phyloP scores from a whole-genome alignment of 148 eudicot species.

The Simmondsia chinensis region DNA sequence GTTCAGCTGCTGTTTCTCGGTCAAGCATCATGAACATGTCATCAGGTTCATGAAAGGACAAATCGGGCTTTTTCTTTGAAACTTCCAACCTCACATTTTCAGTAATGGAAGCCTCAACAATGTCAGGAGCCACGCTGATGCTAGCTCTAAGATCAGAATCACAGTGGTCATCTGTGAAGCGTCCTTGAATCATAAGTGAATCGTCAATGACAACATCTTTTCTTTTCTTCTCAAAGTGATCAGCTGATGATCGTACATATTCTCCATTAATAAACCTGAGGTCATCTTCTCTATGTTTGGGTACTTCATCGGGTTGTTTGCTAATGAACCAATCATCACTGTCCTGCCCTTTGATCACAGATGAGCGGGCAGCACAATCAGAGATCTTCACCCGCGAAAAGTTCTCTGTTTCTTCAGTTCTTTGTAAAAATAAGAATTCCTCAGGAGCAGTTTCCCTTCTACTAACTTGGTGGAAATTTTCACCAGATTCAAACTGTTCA shows the following conservation, averaged over 20 bases:
- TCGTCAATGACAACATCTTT: constrained; percentile 44
- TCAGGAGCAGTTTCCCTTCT: constrained; percentile 35
- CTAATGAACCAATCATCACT: constrained; percentile 52
- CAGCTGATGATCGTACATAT: constrained; percentile 16
- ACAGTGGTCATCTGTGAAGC: constrained; percentile 11
- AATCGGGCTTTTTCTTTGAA: constrained; percentile 21
- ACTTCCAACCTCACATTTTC: constrained; percentile 12
- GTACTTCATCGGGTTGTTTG: constrained; percentile 23
- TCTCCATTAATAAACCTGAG: constrained; percentile 33
- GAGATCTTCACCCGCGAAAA: constrained; percentile 18
- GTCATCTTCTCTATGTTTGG: constrained; percentile 15
- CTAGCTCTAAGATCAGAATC: constrained; percentile 30
- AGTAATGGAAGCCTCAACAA: constrained; percentile 21
- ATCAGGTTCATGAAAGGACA: constrained; percentile 43
- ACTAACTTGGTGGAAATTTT: constrained; percentile 16
- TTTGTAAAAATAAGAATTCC: constrained; percentile 38
- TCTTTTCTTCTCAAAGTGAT: constrained; percentile 20
- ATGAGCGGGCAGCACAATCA: constrained; percentile 22
- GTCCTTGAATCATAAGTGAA: constrained; percentile 61
- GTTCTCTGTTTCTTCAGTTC: constrained; percentile 24
- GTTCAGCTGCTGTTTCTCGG: constrained; percentile 36
- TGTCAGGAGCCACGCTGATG: constrained; percentile 40
- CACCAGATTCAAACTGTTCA: constrained; percentile 31
- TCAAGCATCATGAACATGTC: constrained; percentile 66
- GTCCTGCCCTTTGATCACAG: constrained; percentile 25